Evolutionary conservation across 768 basidiomycete genomes (phyloP).

Genomic region (Chlorophyllum brunneum): DNA sequence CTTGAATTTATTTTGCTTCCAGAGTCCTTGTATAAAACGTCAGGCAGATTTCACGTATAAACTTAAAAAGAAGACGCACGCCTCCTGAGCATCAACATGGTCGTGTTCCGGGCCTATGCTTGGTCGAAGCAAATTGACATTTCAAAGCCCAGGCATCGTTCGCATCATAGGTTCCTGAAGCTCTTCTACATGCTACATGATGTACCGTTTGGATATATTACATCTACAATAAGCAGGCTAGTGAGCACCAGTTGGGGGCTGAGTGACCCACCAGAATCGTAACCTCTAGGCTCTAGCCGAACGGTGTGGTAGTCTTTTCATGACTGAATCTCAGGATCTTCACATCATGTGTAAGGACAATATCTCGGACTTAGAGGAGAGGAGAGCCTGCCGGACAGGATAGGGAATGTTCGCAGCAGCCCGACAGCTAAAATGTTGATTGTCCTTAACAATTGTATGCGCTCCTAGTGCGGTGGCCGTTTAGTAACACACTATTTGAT

Average conservation of each 20-base stretch:
- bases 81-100: conserved; percentile 79
- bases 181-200: conserved; percentile 84
- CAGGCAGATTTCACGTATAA: background rate
- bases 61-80: conserved; percentile 39
- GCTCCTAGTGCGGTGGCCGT: conserved; percentile 72
- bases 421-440: conserved; percentile 68
- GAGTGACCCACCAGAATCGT: conserved; percentile 61
- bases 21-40: conserved; percentile 53
- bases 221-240: conserved; percentile 37
- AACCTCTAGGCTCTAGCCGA: conserved; percentile 92
- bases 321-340: conserved; percentile 79
- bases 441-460: conserved; percentile 68
- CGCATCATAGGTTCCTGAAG: conserved; percentile 80
- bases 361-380: conserved; percentile 70
- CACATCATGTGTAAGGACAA: conserved; percentile 86
- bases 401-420: background rate
- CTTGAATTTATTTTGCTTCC: conserved; percentile 81
- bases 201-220: conserved; percentile 89
- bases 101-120: conserved; percentile 96
- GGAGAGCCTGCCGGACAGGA: background rate
- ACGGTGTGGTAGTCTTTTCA: conserved; percentile 67
- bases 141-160: conserved; percentile 80
- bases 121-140: conserved; percentile 76
- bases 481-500: conserved; percentile 69
- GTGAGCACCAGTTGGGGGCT: conserved; percentile 1